phyloP scores from a whole-genome alignment of 179 eudicot species.

The Corrigiola litoralis region DNA sequence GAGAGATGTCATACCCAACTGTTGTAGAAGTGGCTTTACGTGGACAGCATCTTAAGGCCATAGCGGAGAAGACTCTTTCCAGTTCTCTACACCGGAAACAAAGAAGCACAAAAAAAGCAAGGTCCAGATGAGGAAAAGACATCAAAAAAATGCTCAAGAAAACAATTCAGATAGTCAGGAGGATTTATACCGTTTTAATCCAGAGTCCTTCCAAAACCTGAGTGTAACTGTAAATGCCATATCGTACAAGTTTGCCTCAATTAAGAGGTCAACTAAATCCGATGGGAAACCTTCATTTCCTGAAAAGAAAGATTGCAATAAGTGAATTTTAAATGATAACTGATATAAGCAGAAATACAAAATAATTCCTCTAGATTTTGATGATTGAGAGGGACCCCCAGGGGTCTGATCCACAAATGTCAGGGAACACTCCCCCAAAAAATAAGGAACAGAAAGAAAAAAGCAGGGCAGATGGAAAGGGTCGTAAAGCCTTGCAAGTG shows the following conservation, averaged over 20 bases:
- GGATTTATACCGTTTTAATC: slow-evolving; percentile 57
- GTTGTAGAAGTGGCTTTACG: slow-evolving; percentile 38
- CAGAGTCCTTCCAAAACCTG: slow-evolving; percentile 87
- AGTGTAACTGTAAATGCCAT: slow-evolving; percentile 82
- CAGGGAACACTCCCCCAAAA: background rate
- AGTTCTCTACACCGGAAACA: slow-evolving; percentile 46
- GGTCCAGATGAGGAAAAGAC: background rate
- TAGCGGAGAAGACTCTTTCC: slow-evolving; percentile 70
- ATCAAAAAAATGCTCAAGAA: background rate
- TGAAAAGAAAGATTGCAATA: slow-evolving; percentile 26
- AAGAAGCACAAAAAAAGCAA: slow-evolving; percentile 8
- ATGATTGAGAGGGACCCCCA: background rate
- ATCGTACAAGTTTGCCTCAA: slow-evolving; percentile 71
- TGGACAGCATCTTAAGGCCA: slow-evolving; percentile 77
- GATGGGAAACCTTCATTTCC: slow-evolving; percentile 52
- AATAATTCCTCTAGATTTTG: background rate
- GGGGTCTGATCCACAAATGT: background rate
- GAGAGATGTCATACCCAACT: slow-evolving; percentile 44
- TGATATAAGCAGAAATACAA: background rate
- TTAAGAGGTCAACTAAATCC: slow-evolving; percentile 68
- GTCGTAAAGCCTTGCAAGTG: background rate
- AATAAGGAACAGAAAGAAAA: too few relatives aligned
- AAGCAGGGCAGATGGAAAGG: too few relatives aligned
- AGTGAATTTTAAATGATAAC: background rate
- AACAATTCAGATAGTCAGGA: background rate